phyloP scores from a whole-genome alignment of 192 early-diverging fungal species.

The Coemansia sp. region DNA sequence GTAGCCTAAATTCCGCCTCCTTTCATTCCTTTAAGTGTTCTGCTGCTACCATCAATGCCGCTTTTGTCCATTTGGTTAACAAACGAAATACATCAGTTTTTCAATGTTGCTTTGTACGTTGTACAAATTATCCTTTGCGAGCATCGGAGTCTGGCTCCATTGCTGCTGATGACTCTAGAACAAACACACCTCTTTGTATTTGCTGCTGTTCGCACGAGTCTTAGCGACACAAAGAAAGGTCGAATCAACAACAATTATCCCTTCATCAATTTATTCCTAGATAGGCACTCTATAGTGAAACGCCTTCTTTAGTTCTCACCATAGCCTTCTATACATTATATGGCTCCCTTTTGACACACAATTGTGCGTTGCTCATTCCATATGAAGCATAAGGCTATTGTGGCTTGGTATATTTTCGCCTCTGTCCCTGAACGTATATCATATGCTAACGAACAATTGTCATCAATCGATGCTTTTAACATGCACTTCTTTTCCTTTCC shows the following conservation, averaged over 20 bases:
- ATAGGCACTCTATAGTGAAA: neutral
- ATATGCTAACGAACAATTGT: slow-evolving; percentile 5
- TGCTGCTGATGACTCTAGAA: neutral
- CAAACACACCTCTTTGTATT: too few species aligned
- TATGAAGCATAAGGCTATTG: neutral
- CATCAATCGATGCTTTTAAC: neutral
- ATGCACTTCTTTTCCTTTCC: neutral
- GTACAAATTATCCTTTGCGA: too few species aligned
- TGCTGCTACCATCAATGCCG: neutral
- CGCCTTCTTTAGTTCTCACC: slow-evolving; percentile 1
- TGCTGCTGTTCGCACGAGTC: neutral
- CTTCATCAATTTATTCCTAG: neutral
- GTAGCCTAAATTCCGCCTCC: neutral
- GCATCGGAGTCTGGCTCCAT: neutral
- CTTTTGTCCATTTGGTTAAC: neutral
- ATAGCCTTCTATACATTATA: neutral
- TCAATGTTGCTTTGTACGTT: too few species aligned
- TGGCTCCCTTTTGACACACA: neutral
- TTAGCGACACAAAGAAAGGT: neutral
- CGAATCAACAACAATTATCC: neutral
- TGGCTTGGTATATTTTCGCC: slow-evolving; percentile 13
- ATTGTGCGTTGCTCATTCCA: neutral
- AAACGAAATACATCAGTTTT: too few species aligned
- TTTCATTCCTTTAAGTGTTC: neutral
- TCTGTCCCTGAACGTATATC: slow-evolving; percentile 6